These are phyloP conservation scores for Climacium dendroides DNA, from an alignment of 225 moss, liverwort and hornwort genomes.

Conservation along the genomic window DNA sequence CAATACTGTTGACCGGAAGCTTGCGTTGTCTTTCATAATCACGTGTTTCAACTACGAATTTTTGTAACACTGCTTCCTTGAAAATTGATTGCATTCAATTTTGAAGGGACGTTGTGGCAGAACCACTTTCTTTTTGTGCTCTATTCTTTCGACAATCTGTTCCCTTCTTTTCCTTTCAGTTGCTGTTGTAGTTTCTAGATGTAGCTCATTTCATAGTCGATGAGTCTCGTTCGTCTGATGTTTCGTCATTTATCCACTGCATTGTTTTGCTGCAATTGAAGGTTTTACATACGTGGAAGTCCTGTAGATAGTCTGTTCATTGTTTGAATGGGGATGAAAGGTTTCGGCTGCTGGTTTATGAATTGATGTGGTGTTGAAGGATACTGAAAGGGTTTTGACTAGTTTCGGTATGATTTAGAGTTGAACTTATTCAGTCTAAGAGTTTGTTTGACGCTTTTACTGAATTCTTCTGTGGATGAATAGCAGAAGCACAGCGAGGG, in stretches of 20 bases:
- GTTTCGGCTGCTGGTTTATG: not conserved
- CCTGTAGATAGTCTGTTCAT: not conserved
- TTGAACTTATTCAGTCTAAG: not conserved
- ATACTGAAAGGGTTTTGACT: not conserved
- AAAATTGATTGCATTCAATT: not conserved
- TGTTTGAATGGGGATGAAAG: not conserved
- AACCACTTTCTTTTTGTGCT: not conserved
- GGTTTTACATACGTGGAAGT: not conserved
- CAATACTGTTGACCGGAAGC: not conserved
- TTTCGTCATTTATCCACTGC: not conserved
- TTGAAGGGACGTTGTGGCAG: not conserved
- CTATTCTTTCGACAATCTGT: not conserved
- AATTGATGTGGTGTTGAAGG: not conserved
- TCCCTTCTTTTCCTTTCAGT: not conserved
- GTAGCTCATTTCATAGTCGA: not conserved
- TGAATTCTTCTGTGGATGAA: not conserved
- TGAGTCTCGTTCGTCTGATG: not conserved
- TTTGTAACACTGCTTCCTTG: not conserved
- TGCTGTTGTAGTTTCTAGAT: not conserved
- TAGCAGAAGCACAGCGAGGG: conserved; percentile 42
- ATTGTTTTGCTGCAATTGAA: not conserved
- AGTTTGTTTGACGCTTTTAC: not conserved
- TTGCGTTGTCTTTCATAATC: not conserved
- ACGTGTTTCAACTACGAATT: not conserved
- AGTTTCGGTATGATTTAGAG: not conserved